Percentiles rank a stretch among this genome's conserved stretches.
These are phyloP conservation scores for Colletotrichum scovillei DNA, from an alignment of 2,329 filamentous ascomycete genomes.

Conservation along the genomic window DNA sequence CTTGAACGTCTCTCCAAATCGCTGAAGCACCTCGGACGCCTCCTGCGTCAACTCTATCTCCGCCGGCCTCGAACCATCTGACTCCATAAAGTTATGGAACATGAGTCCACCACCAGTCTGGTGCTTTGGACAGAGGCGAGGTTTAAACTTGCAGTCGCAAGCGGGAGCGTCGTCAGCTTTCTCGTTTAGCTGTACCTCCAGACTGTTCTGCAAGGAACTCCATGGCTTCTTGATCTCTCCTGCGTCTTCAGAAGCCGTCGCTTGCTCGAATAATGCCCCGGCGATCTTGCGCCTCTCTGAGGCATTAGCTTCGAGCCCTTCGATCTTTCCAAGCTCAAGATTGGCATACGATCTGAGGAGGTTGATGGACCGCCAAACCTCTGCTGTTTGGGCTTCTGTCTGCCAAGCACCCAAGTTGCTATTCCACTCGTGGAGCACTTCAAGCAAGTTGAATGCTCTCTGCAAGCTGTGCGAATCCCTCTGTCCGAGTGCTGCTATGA, in stretches of 20 bases:
- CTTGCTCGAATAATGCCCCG: not conserved
- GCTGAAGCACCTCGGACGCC: not conserved
- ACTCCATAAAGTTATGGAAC: constrained; percentile 28
- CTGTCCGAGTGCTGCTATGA: constrained; percentile 10
- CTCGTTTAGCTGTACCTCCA: not conserved
- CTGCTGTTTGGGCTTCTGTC: not conserved
- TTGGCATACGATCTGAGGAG: constrained; percentile 19
- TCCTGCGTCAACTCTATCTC: constrained; percentile 24
- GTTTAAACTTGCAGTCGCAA: constrained; percentile 21
- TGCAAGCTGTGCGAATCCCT: not conserved
- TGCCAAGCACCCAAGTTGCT: not conserved
- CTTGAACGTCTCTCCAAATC: not conserved
- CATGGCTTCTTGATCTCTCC: not conserved
- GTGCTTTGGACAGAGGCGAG: constrained; percentile 3
- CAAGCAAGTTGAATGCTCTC: not conserved
- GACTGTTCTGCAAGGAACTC: not conserved
- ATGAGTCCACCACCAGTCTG: not conserved
- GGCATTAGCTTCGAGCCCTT: not conserved
- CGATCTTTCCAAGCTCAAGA: not conserved
- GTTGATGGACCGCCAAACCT: constrained; percentile 16
- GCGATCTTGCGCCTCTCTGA: not conserved
- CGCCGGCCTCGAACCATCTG: not conserved
- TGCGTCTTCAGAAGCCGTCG: not conserved
- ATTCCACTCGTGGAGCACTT: constrained; percentile 2
- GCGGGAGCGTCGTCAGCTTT: not conserved